phyloP scores from a whole-genome alignment of 2,329 filamentous ascomycete genomes.

The Aspergillus glaucus region DNA sequence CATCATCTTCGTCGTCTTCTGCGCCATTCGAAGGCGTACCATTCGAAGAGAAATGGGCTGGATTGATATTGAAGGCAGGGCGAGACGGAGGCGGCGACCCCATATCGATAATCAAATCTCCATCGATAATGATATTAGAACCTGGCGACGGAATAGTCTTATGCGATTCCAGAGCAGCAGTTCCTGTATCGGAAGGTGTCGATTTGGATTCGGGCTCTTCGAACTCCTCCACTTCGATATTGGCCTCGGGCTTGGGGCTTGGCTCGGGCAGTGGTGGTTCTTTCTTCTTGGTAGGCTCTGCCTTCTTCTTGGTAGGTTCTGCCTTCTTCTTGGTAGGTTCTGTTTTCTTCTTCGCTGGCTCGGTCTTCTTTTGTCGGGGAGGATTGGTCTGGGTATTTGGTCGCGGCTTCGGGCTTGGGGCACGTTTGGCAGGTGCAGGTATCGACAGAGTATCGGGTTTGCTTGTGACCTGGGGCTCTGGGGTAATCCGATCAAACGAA shows the following conservation, averaged over 20 bases:
- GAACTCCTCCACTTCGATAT: conserved; percentile 18
- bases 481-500: conserved; percentile 30
- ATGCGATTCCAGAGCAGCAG: conserved; percentile 22
- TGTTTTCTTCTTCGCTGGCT: conserved; percentile 11
- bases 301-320: conserved; percentile 11
- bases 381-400: conserved; percentile 29
- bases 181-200: conserved; percentile 27
- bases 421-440: conserved; percentile 19
- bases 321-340: conserved; percentile 15
- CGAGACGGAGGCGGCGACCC: conserved; percentile 39
- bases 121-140: conserved; percentile 42
- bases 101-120: conserved; percentile 45
- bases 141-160: conserved; percentile 29
- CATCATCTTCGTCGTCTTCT: conserved; percentile 33
- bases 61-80: conserved; percentile 33
- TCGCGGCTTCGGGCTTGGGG: conserved; percentile 24
- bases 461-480: conserved; percentile 30
- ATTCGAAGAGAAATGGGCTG: conserved; percentile 37
- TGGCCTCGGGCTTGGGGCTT: conserved; percentile 15
- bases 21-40: conserved; percentile 32
- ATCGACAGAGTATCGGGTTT: conserved; percentile 30
- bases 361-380: conserved; percentile 24
- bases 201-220: conserved; percentile 21
- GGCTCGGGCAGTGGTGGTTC: conserved; percentile 14
- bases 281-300: conserved; percentile 12